Base-by-base conservation (phyloP, 1,284 basidiomycete species). In the Erythrobasidium hasegawianum region DNA sequence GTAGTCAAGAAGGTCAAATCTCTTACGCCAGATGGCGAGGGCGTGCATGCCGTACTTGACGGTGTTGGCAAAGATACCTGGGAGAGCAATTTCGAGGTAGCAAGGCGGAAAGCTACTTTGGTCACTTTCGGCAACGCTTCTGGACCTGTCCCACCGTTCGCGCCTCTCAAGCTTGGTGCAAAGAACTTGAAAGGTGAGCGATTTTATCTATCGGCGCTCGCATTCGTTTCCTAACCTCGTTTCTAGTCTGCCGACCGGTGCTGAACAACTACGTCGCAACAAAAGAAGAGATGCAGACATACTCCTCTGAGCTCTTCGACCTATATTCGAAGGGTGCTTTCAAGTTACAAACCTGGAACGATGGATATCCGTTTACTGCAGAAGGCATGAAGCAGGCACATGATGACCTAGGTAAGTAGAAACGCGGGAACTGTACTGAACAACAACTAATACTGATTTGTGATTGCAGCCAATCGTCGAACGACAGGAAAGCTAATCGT, bases 41-140 rank as follows among this genome's bases (percentile, higher is more conserved):
- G 74, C 22, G 88, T 92, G 8, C 83, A 93, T 72, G 93, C 84
- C 10, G 83, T 94, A 40, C 96, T 88, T 75, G 94, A 98, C 76
- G 93, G 94, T 49, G 91, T 98, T 24, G 95, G 95, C 9, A 92
- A 88, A 78, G 88, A 90, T 76, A 94, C 90, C 82, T 89, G 74
- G 59, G 73, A 73, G 0, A 70, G 64, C 13, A 71, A 73, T 59
- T 73, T 75, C 62, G 72, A 72, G 2, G 54, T 75, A 14, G 26
- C 22, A 2, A 10, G 39, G 8, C 29, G 55, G 52, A 75, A 73
- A 68, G 74, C 71, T 9, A 81, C 80, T 2, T 77, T 97, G 41
- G 87, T 94, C n/a, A 87, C 86, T 9, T 86, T 93, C 59, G 95
- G 95, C 0, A 97, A 96, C 75, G 90, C 94, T 0, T 93, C 89